Base-by-base conservation (phyloP, 2,329 filamentous ascomycete species). In the Aspergillus calidoustus region DNA sequence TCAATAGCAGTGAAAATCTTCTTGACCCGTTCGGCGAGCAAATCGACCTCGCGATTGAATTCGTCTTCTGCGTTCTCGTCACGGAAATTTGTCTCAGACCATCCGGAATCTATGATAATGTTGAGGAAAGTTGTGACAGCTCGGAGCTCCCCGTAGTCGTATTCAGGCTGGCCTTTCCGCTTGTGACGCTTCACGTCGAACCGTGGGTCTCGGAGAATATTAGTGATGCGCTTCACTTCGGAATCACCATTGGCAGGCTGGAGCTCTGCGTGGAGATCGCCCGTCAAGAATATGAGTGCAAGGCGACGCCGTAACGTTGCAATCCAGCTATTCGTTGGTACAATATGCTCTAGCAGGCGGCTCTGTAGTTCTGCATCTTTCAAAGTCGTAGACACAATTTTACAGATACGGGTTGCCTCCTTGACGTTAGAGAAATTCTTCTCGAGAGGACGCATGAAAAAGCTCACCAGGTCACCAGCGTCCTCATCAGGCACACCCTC, bases 1-100 rank as follows among this genome's bases (percentile, higher is more conserved):
- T 89, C 84, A 69, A 96, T 96, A 44, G 83, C 84, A 19, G 80
- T 80, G 57, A 82, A 82, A 13, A 87, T 79, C 7, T 74, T 67
- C 54, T 88, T 86, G 55, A 96, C 80, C 38, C 80, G 81, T 19
- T 78, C 76, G 1, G 86, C 82, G 4, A 97, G 81, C 23, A 78
- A 80, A 74, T 97, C 93, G 38, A 97, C 81, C 11, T 87, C 82
- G 6, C 79, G 75, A 71, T 97, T 91, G 80, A 94, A 96, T 3
- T 78, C 73, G 3, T 67, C 74, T 51, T 84, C 80, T 52, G 74
- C 71, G 51, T 70, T 71, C 52, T 65, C 66, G 52, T 79, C 74
- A 48, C 68, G 53, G 50, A 74, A 74, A 7, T 62, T 73, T 7
- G 70, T 57, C 59, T 66, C 74, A 57, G 64, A 75, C 67, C 76